These are phyloP conservation scores for Aureobasidium namibiae DNA, from an alignment of 2,329 filamentous ascomycete species.

Conservation along the genomic window DNA sequence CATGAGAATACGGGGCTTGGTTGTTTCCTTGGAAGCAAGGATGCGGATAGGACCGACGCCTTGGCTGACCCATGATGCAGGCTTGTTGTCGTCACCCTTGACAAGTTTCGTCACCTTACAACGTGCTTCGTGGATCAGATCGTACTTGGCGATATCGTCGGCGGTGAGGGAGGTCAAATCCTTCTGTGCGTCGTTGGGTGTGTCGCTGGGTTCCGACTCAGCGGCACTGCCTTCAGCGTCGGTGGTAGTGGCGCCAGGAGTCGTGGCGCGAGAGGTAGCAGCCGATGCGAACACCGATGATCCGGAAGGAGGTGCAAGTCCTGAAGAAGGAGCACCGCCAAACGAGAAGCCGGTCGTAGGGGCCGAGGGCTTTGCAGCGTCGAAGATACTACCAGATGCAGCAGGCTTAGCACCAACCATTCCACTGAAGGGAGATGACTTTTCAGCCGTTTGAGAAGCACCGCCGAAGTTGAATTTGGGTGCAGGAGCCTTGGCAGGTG, in stretches of 20 bases:
- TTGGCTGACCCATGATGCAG: constrained; percentile 30
- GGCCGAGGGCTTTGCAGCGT: constrained; percentile 17
- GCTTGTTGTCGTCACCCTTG: constrained; percentile 37
- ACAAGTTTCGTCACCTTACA: constrained; percentile 61
- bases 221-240: constrained; percentile 26
- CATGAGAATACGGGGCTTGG: constrained; percentile 58
- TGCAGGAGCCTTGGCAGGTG: constrained; percentile 18
- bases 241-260: constrained; percentile 36
- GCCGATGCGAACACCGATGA: constrained; percentile 28
- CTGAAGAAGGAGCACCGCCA: constrained; percentile 21
- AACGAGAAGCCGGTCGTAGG: constrained; percentile 32
- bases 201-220: constrained; percentile 20
- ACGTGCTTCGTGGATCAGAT: constrained; percentile 56
- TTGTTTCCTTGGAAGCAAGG: constrained; percentile 63
- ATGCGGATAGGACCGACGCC: constrained; percentile 66
- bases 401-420: constrained; percentile 10
- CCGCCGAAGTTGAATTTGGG: constrained; percentile 15
- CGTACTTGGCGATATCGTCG: constrained; percentile 52
- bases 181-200: constrained; percentile 17
- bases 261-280: constrained; percentile 37
- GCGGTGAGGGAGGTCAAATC: constrained; percentile 64
- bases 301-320: constrained; percentile 22
- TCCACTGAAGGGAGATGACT: neutral
- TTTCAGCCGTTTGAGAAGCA: neutral
- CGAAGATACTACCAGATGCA: constrained; percentile 17